phyloP scores from a whole-genome alignment of 805 yeast genomes.

The Metschnikowia henanensis region DNA sequence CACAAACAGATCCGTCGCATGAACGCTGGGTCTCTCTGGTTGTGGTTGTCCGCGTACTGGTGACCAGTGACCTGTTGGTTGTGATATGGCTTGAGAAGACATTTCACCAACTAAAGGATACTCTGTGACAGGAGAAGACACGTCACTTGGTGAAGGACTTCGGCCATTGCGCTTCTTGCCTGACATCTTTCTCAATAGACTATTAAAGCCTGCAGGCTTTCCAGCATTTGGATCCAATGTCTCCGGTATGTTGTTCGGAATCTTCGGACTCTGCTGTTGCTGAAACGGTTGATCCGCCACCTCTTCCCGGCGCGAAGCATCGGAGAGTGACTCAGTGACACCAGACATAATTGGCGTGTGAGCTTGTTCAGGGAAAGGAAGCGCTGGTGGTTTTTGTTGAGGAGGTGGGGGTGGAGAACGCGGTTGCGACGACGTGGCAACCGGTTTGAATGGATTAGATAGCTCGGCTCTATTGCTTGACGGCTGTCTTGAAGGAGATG shows the following conservation, averaged over 20 bases:
- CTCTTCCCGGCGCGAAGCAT: constrained; percentile 13
- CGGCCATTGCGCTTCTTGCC: constrained; percentile 27
- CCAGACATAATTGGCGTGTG: constrained; percentile 31
- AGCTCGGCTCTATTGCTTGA: constrained; percentile 4
- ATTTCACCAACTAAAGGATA: not conserved
- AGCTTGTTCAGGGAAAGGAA: constrained; percentile 38
- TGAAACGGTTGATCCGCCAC: constrained; percentile 19
- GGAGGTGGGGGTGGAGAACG: constrained; percentile 12
- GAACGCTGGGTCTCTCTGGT: not conserved
- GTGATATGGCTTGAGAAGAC: constrained; percentile 1
- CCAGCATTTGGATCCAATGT: constrained; percentile 36
- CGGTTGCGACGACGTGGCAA: constrained; percentile 4
- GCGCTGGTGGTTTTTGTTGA: constrained; percentile 7
- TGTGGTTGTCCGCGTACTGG: no score
- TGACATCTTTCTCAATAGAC: constrained; percentile 38
- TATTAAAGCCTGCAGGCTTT: constrained; percentile 31
- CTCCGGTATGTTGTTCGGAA: constrained; percentile 21
- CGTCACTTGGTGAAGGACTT: constrained; percentile 16
- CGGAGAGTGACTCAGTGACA: constrained; percentile 14
- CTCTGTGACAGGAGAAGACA: constrained; percentile 3
- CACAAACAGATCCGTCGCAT: constrained; percentile 38
- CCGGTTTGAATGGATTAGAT: constrained; percentile 1
- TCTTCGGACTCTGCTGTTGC: constrained; percentile 31
- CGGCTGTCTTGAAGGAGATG: constrained; percentile 1
- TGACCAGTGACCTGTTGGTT: not conserved